Evolutionary conservation across 805 yeast species (phyloP).

Genomic region (Torulaspora quercuum): DNA sequence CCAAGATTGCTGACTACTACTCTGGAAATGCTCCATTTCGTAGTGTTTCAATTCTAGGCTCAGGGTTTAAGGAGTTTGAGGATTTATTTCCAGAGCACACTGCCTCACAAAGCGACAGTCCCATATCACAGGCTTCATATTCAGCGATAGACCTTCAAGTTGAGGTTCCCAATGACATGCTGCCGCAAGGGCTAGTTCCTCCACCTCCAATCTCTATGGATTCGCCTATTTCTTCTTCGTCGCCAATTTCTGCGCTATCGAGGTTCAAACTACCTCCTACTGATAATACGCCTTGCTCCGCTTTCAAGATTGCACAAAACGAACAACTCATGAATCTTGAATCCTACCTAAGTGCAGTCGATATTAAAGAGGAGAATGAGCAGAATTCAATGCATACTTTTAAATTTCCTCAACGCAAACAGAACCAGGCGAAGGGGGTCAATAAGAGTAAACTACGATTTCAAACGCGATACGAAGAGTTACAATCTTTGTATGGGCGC

Average conservation of each 20-base stretch:
- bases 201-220: slow-evolving; percentile 10
- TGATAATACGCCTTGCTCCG: slow-evolving; percentile 15
- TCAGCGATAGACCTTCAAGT: slow-evolving; percentile 10
- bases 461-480: slow-evolving; percentile 24
- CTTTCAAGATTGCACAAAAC: slow-evolving; percentile 31
- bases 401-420: slow-evolving; percentile 10
- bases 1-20: slow-evolving; percentile 23
- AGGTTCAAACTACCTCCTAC: slow-evolving; percentile 33
- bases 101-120: slow-evolving; percentile 5
- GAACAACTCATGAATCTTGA: slow-evolving; percentile 34
- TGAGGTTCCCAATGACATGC: slow-evolving; percentile 6
- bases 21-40: background rate
- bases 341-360: slow-evolving; percentile 33
- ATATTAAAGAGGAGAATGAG: slow-evolving; percentile 28
- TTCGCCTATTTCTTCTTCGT: slow-evolving; percentile 32
- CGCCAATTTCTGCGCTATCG: slow-evolving; percentile 34
- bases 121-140: background rate
- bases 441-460: slow-evolving; percentile 23
- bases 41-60: slow-evolving; percentile 21
- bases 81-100: slow-evolving; percentile 19
- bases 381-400: slow-evolving; percentile 12
- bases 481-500: slow-evolving; percentile 16
- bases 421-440: slow-evolving; percentile 1
- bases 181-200: background rate
- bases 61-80: slow-evolving; percentile 24